Evolutionary conservation across 2,329 filamentous ascomycete genomes (phyloP), one percentile per base, ranked within the genome.

Genomic region (Bipolaris gigantea): DNA sequence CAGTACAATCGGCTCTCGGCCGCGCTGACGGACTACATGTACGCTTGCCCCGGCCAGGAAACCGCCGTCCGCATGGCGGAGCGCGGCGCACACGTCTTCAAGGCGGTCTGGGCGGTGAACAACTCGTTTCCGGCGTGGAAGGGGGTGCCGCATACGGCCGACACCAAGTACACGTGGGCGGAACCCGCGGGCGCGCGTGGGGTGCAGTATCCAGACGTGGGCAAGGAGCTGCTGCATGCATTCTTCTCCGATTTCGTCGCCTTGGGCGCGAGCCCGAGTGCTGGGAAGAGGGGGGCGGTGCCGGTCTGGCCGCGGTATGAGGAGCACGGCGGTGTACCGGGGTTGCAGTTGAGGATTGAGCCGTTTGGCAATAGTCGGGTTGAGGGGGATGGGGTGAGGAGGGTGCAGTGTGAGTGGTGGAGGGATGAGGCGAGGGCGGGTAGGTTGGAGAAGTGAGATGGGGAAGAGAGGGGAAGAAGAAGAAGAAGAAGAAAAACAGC

Each of bases 181-280:
- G 80, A 80, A 56, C 84, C 82, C 0, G 61, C 83, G 35, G 74
- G 87, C 48, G 72, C 73, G 66, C 53, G 57, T 2, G 65, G 64
- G 6, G 58, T 65, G 0, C 64, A 70, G 79, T 78, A 76, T 49
- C 64, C 62, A 1, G 63, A 75, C 1, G 66, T 79, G 5, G 73
- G 74, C 4, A 65, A 66, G 38, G 27, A 55, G 15, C 53, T 75
- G 11, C 75, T 79, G 63, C 69, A 70, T 45, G 66, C 63, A 8
- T 73, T 69, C 40, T 79, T 77, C 63, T 71, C 73, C 0, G 66
- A 69, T 11, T 80, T 80, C 56, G 73, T 79, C 4, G 63, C 68
- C 5, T 61, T 72, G 25, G 64, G 73, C 13, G 64, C 73, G 13
- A 68, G 77, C 54, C 77, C 77, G 5, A 79, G 77, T 52, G 50